Percentiles rank a stretch among this genome's conserved stretches.
Conservation (phyloP, 1,139 yeast genomes). For the Candida gigantensis region DNA sequence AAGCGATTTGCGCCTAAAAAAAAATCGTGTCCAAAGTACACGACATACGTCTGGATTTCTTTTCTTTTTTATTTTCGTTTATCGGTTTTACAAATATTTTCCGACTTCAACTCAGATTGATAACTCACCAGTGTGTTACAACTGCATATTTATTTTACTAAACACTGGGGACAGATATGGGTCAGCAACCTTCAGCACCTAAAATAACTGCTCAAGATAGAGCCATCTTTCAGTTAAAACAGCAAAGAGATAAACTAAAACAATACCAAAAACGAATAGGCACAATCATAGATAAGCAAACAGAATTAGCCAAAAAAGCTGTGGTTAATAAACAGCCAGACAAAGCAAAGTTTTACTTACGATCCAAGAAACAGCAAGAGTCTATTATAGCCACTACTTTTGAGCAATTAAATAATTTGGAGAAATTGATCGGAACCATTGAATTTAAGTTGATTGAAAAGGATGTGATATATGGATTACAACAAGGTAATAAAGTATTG, state of each 20-base stretch:
- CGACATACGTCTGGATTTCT: too few species aligned
- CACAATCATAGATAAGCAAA: conserved; percentile 57
- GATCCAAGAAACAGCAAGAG: conserved; percentile 82
- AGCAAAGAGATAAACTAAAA: conserved; percentile 81
- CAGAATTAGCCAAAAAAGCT: conserved; percentile 58
- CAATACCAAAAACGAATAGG: conserved; percentile 70
- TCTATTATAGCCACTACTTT: conserved; percentile 67
- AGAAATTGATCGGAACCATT: conserved; percentile 68
- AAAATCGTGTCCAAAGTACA: too few species aligned
- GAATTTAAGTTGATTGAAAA: conserved; percentile 89
- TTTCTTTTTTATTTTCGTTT: too few species aligned
- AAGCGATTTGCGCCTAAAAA: too few species aligned
- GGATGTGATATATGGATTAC: conserved; percentile 77
- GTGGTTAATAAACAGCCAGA: conserved; percentile 53
- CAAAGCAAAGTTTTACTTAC: conserved; percentile 68
- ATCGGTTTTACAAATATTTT: too few species aligned
- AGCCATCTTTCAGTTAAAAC: conserved; percentile 81
- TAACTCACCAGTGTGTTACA: too few species aligned
- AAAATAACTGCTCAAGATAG: conserved; percentile 79
- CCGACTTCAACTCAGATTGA: too few species aligned
- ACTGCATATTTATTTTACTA: too few species aligned
- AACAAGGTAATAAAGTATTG: conserved; percentile 77
- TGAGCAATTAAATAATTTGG: conserved; percentile 76
- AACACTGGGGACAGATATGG: conserved; percentile 38
- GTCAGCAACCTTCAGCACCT: conserved; percentile 48